Percentiles rank a stretch among this genome's conserved stretches.
phyloP scores from a whole-genome alignment of 345 rosid genomes.

The Hevea brasiliensis region DNA sequence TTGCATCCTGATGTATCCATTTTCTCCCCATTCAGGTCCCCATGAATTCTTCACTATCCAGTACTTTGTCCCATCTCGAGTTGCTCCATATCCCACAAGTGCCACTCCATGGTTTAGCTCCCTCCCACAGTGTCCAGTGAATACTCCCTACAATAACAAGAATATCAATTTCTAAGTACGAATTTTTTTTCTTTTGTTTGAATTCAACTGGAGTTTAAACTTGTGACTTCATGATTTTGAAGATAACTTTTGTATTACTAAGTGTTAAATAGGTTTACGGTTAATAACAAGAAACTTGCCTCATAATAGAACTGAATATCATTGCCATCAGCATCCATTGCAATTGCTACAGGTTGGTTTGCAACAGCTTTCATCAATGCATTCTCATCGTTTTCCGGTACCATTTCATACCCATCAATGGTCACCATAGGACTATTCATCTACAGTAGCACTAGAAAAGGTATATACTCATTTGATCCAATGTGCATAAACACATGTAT shows the following conservation, averaged over 20 bases:
- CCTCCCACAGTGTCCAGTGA: slow-evolving; percentile 46
- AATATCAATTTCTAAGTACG: no score
- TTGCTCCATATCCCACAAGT: slow-evolving; percentile 49
- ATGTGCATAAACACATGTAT: not conserved
- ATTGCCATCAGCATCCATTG: slow-evolving; percentile 42
- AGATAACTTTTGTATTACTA: no score
- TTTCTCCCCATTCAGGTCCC: slow-evolving; percentile 63
- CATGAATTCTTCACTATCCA: slow-evolving; percentile 65
- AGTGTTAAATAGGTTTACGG: no score
- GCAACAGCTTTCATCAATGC: slow-evolving; percentile 53
- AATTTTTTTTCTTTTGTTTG: no score
- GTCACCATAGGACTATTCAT: slow-evolving; percentile 38
- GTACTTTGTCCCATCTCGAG: slow-evolving; percentile 39
- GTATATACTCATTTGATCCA: no score
- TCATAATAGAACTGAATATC: slow-evolving; percentile 37
- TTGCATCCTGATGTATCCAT: slow-evolving; percentile 53
- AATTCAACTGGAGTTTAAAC: no score
- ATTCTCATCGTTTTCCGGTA: slow-evolving; percentile 50
- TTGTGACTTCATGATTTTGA: no score
- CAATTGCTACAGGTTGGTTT: slow-evolving; percentile 57
- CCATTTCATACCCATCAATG: slow-evolving; percentile 55
- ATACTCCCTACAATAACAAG: slow-evolving; percentile 43
- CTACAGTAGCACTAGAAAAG: slow-evolving; percentile 8
- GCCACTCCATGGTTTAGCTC: slow-evolving; percentile 59
- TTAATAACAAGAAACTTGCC: slow-evolving; percentile 18